These are phyloP conservation scores for Tuber brumale DNA, from an alignment of 495 filamentous ascomycete species.

Conservation along the genomic window DNA sequence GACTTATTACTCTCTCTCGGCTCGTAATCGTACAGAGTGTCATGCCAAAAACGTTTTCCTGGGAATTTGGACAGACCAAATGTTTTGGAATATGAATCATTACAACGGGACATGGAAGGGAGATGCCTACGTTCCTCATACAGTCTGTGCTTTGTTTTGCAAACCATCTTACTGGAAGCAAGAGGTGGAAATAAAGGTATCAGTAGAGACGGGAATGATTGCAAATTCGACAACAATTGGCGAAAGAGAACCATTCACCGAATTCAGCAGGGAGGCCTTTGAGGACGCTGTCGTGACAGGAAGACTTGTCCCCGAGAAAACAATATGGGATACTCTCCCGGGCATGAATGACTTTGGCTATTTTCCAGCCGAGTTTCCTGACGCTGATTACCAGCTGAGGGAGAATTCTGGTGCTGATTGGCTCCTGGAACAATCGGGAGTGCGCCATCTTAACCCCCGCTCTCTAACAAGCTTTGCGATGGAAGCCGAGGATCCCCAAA, in stretches of 20 bases:
- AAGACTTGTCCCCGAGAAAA: neutral
- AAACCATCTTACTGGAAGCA: constrained; percentile 10
- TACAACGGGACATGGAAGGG: neutral
- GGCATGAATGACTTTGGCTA: neutral
- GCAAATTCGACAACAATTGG: neutral
- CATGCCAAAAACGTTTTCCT: neutral
- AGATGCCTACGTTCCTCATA: neutral
- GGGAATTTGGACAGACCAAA: neutral
- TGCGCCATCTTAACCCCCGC: neutral
- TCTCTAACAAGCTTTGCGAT: neutral
- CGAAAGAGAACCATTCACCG: neutral
- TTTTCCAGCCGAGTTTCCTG: neutral
- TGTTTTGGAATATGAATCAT: neutral
- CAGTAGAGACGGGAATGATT: neutral
- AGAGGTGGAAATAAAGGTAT: neutral
- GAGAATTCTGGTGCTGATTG: neutral
- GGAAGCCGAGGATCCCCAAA: neutral
- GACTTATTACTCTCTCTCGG: neutral
- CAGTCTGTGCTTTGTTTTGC: neutral
- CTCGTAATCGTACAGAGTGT: neutral
- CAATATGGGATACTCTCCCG: neutral
- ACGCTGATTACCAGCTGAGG: neutral
- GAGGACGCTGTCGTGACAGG: neutral
- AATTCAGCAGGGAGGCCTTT: constrained; percentile 4
- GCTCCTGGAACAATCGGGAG: neutral